These are phyloP conservation scores for Pseudozyma thailandica DNA, from an alignment of 1,284 basidiomycete species.

Conservation along the genomic window DNA sequence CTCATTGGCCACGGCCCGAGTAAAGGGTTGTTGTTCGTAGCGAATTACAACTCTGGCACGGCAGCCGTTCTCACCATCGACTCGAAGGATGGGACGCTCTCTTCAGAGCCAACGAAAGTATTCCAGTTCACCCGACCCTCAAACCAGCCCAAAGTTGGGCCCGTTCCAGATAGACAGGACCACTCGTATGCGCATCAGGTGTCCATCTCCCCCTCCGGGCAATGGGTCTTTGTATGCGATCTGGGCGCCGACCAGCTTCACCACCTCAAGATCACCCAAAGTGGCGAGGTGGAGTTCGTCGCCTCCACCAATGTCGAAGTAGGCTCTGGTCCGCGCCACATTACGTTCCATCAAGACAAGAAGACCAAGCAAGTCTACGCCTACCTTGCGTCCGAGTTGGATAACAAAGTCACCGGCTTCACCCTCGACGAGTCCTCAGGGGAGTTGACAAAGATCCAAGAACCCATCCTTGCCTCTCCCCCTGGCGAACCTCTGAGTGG, in stretches of 20 bases:
- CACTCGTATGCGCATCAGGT: conserved; percentile 59
- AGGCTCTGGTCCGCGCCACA: conserved; percentile 44
- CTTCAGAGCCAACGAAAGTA: conserved; percentile 6
- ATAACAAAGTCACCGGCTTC: conserved; percentile 49
- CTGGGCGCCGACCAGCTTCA: conserved; percentile 59
- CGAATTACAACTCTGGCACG: conserved; percentile 49
- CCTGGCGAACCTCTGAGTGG: conserved; percentile 42
- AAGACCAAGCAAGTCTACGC: conserved; percentile 6
- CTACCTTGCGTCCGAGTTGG: conserved; percentile 56
- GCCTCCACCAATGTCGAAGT: conserved; percentile 26
- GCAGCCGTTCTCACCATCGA: conserved; percentile 31
- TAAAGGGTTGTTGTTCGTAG: conserved; percentile 26
- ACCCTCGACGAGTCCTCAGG: conserved; percentile 21
- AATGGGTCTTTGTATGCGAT: conserved; percentile 55
- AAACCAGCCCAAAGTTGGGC: conserved; percentile 30
- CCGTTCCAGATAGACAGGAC: conserved; percentile 53
- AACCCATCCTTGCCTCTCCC: conserved; percentile 40
- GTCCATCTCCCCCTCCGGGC: conserved; percentile 31
- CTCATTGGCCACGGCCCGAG: conserved; percentile 30
- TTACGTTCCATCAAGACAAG: conserved; percentile 36
- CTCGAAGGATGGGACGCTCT: conserved; percentile 18
- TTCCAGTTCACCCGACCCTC: conserved; percentile 39
- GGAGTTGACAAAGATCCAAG: conserved; percentile 18
- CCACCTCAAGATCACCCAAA: conserved; percentile 14
- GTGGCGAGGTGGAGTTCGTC: conserved; percentile 16